These are phyloP conservation scores for Solanum chacoense DNA, from an alignment of 305 asterid species.

Conservation along the genomic window DNA sequence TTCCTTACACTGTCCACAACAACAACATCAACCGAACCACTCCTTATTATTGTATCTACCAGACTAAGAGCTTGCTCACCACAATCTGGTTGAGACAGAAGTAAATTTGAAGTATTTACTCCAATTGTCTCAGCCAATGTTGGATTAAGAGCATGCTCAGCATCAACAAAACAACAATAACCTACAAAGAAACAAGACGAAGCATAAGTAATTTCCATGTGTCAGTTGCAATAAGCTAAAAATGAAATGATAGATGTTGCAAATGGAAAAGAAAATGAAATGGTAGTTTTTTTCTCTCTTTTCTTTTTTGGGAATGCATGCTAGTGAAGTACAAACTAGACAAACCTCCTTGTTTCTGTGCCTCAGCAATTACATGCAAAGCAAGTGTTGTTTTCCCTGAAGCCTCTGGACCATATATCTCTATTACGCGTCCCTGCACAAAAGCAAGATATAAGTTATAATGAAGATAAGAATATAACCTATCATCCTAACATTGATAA, in stretches of 20 bases:
- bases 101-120: slow-evolving; percentile 70
- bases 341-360: slow-evolving; percentile 82
- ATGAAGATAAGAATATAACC: background rate
- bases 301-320: background rate
- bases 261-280: background rate
- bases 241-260: background rate
- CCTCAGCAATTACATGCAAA: slow-evolving; percentile 79
- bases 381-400: slow-evolving; percentile 93
- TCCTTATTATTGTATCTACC: slow-evolving; percentile 89
- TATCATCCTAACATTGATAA: background rate
- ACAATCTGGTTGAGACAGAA: slow-evolving; percentile 92
- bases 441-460: slow-evolving; percentile 2
- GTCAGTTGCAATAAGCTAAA: background rate
- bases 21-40: slow-evolving; percentile 97
- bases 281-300: background rate
- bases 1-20: slow-evolving; percentile 93
- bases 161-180: slow-evolving; percentile 88
- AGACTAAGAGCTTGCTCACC: slow-evolving; percentile 99
- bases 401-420: slow-evolving; percentile 91
- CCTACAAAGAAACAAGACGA: slow-evolving; percentile 26
- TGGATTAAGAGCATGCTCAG: slow-evolving; percentile 99
- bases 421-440: slow-evolving; percentile 76
- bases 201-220: background rate
- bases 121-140: slow-evolving; percentile 77
- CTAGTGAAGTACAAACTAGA: background rate